Evolutionary conservation across 2,329 filamentous ascomycete genomes (phyloP).

Genomic region (Fusarium sp.): DNA sequence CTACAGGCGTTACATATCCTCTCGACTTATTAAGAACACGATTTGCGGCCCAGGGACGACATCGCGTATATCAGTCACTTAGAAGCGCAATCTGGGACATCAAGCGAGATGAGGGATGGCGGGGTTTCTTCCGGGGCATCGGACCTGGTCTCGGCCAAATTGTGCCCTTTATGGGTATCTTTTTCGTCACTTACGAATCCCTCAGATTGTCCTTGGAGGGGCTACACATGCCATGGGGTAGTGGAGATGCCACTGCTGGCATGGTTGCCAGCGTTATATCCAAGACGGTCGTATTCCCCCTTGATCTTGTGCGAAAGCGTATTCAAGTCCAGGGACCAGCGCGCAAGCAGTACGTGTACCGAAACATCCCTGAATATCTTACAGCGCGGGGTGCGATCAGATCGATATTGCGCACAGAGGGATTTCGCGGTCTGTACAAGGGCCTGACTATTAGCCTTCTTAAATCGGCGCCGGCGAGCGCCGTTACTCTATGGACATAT

Average conservation of each 20-base stretch:
- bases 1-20: slow-evolving; percentile 90
- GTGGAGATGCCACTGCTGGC: slow-evolving; percentile 87
- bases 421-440: slow-evolving; percentile 85
- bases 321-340: slow-evolving; percentile 97
- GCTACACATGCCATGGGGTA: slow-evolving; percentile 76
- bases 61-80: slow-evolving; percentile 84
- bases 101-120: slow-evolving; percentile 77
- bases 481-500: slow-evolving; percentile 96
- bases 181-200: slow-evolving; percentile 91
- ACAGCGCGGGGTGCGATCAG: slow-evolving; percentile 76
- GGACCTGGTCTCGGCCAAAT: slow-evolving; percentile 88
- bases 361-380: slow-evolving; percentile 88
- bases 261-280: slow-evolving; percentile 83
- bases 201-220: slow-evolving; percentile 72
- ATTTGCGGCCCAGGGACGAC: slow-evolving; percentile 92
- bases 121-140: slow-evolving; percentile 91
- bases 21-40: slow-evolving; percentile 93
- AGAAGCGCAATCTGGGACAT: slow-evolving; percentile 80
- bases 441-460: slow-evolving; percentile 90
- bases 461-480: slow-evolving; percentile 94
- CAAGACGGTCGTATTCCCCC: slow-evolving; percentile 92
- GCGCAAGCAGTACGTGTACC: slow-evolving; percentile 81
- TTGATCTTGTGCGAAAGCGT: slow-evolving; percentile 93
- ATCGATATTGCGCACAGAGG: slow-evolving; percentile 80
- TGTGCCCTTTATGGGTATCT: slow-evolving; percentile 96